These are phyloP conservation scores for Tuber magnatum DNA, from an alignment of 495 filamentous ascomycete species.

Conservation along the genomic window DNA sequence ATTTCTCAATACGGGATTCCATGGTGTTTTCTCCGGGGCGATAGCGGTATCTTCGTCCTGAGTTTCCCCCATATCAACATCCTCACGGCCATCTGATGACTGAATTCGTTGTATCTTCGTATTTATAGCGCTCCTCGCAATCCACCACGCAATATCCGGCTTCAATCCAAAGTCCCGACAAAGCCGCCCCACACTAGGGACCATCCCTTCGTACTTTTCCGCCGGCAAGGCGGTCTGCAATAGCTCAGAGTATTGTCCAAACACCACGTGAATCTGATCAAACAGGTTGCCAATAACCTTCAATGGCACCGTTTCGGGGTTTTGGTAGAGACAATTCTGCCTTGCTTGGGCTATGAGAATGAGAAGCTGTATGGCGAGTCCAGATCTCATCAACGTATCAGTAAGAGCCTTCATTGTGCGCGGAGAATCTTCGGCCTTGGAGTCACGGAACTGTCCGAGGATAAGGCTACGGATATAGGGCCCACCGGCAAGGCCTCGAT, in stretches of 20 bases:
- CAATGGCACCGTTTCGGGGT: slow-evolving; percentile 54
- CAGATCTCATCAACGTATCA: slow-evolving; percentile 49
- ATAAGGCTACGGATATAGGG: slow-evolving; percentile 70
- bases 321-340: slow-evolving; percentile 66
- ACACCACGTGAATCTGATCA: slow-evolving; percentile 77
- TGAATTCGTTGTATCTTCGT: slow-evolving; percentile 46
- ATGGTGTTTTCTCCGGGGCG: slow-evolving; percentile 46
- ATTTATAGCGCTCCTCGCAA: slow-evolving; percentile 63
- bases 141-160: slow-evolving; percentile 77
- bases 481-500: slow-evolving; percentile 79
- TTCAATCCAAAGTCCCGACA: slow-evolving; percentile 75
- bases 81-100: slow-evolving; percentile 40
- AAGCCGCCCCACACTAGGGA: slow-evolving; percentile 68
- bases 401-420: slow-evolving; percentile 72
- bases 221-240: slow-evolving; percentile 68
- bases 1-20: slow-evolving; percentile 67
- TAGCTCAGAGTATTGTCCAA: slow-evolving; percentile 82
- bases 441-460: slow-evolving; percentile 67
- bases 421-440: slow-evolving; percentile 67
- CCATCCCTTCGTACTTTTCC: slow-evolving; percentile 69
- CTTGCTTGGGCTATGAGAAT: slow-evolving; percentile 85
- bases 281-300: slow-evolving; percentile 79
- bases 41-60: slow-evolving; percentile 32
- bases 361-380: slow-evolving; percentile 68
- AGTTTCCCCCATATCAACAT: slow-evolving; percentile 44